Evolutionary conservation across 495 filamentous ascomycete species (phyloP).

Genomic region (Xylaria cubensis): DNA sequence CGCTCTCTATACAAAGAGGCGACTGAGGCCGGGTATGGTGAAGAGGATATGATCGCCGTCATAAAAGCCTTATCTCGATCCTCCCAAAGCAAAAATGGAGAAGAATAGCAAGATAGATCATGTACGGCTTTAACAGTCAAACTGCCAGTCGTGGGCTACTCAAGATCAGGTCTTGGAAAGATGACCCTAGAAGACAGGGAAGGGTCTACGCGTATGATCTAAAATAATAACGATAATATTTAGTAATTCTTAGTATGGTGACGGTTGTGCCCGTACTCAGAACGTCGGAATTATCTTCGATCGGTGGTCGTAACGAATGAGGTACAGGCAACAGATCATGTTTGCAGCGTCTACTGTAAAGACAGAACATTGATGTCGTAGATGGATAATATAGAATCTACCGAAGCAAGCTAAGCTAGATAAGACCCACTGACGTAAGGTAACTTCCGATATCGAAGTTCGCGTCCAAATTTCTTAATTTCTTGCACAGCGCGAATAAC

Average conservation of each 20-base stretch:
- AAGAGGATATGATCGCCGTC: constrained; percentile 15
- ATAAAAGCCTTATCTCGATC: constrained; percentile 11
- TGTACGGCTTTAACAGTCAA: background rate
- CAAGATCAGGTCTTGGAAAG: background rate
- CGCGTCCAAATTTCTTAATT: background rate
- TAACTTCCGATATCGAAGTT: constrained; percentile 23
- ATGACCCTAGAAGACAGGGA: background rate
- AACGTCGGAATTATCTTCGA: background rate
- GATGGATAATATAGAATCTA: background rate
- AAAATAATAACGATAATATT: background rate
- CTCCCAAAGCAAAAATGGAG: background rate
- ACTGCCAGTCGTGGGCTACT: background rate
- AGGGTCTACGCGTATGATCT: background rate
- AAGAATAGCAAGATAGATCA: background rate
- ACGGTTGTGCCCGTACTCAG: background rate
- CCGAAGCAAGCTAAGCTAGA: background rate
- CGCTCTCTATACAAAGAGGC: constrained; percentile 22
- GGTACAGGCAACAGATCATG: background rate
- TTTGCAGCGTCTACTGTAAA: background rate
- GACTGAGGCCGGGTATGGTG: constrained; percentile 5
- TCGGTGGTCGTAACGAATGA: background rate
- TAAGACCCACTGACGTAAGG: background rate
- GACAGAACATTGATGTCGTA: background rate
- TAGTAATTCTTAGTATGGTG: background rate
- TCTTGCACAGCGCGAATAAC: background rate